Evolutionary conservation across 495 filamentous ascomycete genomes (phyloP).

Genomic region (Penicillium flavigenum): DNA sequence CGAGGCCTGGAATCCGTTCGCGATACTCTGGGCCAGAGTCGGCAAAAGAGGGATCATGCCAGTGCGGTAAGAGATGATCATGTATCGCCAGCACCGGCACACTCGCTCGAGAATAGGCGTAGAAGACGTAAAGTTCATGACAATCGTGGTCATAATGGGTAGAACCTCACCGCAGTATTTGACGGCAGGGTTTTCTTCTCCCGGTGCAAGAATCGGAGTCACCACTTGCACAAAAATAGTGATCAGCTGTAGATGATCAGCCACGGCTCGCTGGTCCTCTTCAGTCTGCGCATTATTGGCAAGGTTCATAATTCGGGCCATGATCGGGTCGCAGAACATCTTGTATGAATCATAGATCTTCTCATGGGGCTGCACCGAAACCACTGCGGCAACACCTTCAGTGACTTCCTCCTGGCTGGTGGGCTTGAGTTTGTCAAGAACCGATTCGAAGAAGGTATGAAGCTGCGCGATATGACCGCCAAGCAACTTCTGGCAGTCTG

Average conservation of each 20-base stretch:
- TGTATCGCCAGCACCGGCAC: conserved; percentile 90
- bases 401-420: conserved; percentile 93
- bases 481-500: conserved; percentile 85
- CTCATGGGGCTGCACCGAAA: conserved; percentile 77
- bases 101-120: conserved; percentile 89
- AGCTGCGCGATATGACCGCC: conserved; percentile 76
- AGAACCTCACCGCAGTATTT: conserved; percentile 95
- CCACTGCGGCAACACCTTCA: conserved; percentile 87
- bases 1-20: conserved; percentile 77
- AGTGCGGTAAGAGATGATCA: conserved; percentile 92
- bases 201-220: conserved; percentile 69
- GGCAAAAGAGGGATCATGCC: conserved; percentile 84
- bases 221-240: conserved; percentile 85
- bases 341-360: conserved; percentile 82
- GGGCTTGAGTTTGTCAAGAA: conserved; percentile 78
- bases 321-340: conserved; percentile 90
- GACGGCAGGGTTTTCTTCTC: conserved; percentile 81
- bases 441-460: conserved; percentile 85
- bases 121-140: conserved; percentile 79
- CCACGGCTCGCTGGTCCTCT: conserved; percentile 70
- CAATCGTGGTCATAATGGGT: conserved; percentile 77
- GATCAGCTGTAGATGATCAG: conserved; percentile 86
- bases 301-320: conserved; percentile 78
- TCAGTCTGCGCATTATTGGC: conserved; percentile 84
- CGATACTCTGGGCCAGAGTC: conserved; percentile 81